A percentile compares a stretch with the other conserved stretches of the same genome.
Conservation (phyloP, 768 basidiomycete species). For the Lactarius trivialis region DNA sequence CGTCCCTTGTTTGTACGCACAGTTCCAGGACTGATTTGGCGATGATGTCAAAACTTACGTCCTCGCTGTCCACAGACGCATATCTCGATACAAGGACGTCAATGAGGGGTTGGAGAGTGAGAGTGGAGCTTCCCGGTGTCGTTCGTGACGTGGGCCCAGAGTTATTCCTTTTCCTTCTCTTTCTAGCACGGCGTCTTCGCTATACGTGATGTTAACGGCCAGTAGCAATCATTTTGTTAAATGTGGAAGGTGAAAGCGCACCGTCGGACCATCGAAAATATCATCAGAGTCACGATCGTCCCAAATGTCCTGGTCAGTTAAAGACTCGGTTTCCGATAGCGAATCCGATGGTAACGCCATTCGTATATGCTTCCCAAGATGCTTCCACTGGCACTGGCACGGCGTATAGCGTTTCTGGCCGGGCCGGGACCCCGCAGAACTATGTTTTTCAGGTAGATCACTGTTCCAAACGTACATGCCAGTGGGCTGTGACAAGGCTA, state of each 20-base stretch:
- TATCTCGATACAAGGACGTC: conserved; percentile 15
- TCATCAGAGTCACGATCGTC: background rate
- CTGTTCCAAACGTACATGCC: background rate
- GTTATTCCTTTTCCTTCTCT: conserved; percentile 3
- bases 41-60: conserved; percentile 12
- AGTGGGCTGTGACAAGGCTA: background rate
- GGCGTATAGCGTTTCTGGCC: background rate
- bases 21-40: conserved; percentile 5
- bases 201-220: background rate
- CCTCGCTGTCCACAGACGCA: conserved; percentile 13
- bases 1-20: conserved; percentile 10
- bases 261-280: background rate
- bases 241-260: background rate
- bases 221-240: background rate
- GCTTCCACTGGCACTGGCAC: background rate
- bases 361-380: background rate
- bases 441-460: background rate
- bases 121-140: background rate
- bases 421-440: background rate
- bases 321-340: background rate
- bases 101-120: conserved; percentile 19
- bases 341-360: background rate
- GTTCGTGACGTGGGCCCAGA: background rate
- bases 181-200: background rate
- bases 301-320: background rate